phyloP scores from a whole-genome alignment of 2,329 filamentous ascomycete genomes.

The Ophiostoma himal-ulmi region DNA sequence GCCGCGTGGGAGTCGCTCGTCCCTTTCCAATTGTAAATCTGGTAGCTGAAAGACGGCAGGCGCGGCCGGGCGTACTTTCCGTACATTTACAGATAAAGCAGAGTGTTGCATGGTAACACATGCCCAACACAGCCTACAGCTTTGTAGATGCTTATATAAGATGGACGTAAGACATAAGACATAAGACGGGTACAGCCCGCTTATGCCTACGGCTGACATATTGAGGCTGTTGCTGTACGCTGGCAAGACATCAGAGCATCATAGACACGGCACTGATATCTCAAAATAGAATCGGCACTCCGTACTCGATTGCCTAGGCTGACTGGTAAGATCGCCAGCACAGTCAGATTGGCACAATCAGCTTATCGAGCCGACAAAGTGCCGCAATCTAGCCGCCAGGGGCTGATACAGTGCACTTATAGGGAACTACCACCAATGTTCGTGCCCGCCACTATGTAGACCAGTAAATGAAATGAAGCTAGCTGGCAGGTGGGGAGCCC shows the following conservation, averaged over 20 bases:
- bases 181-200: not conserved
- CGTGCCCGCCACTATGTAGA: not conserved
- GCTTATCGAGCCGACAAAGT: not conserved
- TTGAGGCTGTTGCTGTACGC: conserved; percentile 15
- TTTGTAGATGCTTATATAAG: not conserved
- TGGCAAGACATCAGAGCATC: not conserved
- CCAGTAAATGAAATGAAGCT: not conserved
- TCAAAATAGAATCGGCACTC: not conserved
- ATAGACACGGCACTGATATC: not conserved
- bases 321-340: not conserved
- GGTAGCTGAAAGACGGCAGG: not conserved
- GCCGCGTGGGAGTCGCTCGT: not conserved
- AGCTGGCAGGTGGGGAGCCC: conserved; percentile 5
- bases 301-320: not conserved
- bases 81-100: not conserved
- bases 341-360: not conserved
- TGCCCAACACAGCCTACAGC: not conserved
- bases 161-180: not conserved
- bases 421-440: conserved; percentile 18
- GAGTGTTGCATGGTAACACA: not conserved
- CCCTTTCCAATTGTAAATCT: not conserved
- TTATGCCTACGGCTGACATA: not conserved
- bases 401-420: conserved; percentile 4
- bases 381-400: conserved; percentile 2
- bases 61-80: not conserved